phyloP scores from a whole-genome alignment of 495 filamentous ascomycete species.

The Podospora bellae-mahoneyi region DNA sequence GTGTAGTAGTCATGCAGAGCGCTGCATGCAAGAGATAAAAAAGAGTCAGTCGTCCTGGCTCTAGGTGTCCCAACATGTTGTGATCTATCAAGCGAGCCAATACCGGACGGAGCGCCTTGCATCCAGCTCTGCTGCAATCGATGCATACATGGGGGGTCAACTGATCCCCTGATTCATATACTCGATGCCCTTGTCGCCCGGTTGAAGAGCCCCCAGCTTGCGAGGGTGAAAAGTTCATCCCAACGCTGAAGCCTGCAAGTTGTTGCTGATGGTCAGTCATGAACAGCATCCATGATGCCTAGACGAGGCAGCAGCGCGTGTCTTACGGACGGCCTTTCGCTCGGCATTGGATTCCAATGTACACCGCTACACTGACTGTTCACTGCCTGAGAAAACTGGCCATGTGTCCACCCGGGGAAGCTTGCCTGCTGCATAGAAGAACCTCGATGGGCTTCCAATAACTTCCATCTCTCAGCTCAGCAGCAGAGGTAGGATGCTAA shows the following conservation, averaged over 20 bases:
- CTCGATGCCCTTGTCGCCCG: too few relatives aligned
- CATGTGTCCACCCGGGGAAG: background rate
- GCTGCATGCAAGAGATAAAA: background rate
- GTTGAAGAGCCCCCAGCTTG: background rate
- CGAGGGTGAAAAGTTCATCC: background rate
- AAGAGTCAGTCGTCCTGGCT: background rate
- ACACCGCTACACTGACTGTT: background rate
- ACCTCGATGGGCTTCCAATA: background rate
- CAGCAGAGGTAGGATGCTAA: background rate
- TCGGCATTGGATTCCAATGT: background rate
- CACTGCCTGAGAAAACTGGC: background rate
- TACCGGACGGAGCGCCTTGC: background rate
- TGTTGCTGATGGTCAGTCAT: background rate
- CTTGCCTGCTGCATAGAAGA: background rate
- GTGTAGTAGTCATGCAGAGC: background rate
- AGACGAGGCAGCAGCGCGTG: background rate
- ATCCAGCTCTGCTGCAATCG: background rate
- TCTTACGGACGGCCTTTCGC: too few relatives aligned
- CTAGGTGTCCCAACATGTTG: too few relatives aligned
- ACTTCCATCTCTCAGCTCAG: background rate
- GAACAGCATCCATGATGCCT: background rate
- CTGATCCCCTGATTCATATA: background rate
- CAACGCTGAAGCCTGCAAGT: background rate
- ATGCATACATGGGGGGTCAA: slow-evolving; percentile 1
- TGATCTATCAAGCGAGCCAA: background rate